Percentiles rank a stretch among this genome's conserved stretches.
Conservation (phyloP, 2,329 filamentous ascomycete genomes). For the Sporothrix variecibatus region DNA sequence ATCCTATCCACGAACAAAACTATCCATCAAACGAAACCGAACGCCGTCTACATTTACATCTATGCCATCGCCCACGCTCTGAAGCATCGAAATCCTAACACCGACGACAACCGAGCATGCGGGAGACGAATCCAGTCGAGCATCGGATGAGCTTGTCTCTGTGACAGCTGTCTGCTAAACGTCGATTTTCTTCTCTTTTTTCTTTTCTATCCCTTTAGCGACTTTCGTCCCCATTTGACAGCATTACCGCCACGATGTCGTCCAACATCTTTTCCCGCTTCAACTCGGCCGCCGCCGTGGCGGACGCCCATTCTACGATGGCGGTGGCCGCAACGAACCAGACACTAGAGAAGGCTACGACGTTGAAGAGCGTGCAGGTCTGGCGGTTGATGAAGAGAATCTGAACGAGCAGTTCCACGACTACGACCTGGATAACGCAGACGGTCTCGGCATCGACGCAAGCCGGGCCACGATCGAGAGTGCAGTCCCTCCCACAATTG, state of each 20-base stretch:
- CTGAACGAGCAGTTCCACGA: conserved; percentile 54
- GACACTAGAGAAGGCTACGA: conserved; percentile 39
- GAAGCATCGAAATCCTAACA: not conserved
- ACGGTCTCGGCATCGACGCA: conserved; percentile 47
- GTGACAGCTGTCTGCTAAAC: conserved; percentile 11
- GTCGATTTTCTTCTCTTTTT: not conserved
- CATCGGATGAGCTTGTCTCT: conserved; percentile 23
- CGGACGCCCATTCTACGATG: conserved; percentile 52
- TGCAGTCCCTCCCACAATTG: not conserved
- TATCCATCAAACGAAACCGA: not conserved
- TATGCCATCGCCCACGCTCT: not conserved
- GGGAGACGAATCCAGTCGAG: not conserved
- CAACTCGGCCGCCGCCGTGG: conserved; percentile 40
- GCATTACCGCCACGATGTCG: conserved; percentile 41
- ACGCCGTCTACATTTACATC: not conserved
- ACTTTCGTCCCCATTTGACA: not conserved
- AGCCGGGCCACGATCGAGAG: conserved; percentile 47
- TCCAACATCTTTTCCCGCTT: conserved; percentile 52
- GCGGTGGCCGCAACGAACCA: conserved; percentile 27
- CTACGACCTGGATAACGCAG: conserved; percentile 49
- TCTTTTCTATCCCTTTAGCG: not conserved
- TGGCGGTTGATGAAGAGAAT: conserved; percentile 57
- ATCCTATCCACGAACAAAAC: not conserved
- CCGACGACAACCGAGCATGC: conserved; percentile 20
- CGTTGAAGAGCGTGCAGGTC: conserved; percentile 45